These are phyloP conservation scores for Quercus variabilis DNA, from an alignment of 306 rosid species.

Conservation along the genomic window DNA sequence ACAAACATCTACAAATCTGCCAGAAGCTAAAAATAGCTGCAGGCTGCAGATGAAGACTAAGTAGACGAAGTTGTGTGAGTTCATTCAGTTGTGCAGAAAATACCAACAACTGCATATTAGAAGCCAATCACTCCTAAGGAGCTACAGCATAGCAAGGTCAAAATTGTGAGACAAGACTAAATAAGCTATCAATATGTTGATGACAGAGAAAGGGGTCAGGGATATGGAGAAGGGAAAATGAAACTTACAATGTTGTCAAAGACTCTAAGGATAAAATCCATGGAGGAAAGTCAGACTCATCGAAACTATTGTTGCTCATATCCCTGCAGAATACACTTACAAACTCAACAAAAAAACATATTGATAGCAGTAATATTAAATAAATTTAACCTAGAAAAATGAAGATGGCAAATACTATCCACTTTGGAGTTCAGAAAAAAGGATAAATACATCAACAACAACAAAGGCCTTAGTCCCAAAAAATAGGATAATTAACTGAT, in stretches of 20 bases:
- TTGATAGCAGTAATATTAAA: background rate
- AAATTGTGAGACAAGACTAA: no score
- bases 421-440: background rate
- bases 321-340: constrained; percentile 35
- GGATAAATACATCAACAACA: no score
- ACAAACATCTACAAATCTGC: no score
- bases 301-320: constrained; percentile 59
- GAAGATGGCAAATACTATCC: background rate
- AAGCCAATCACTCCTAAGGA: no score
- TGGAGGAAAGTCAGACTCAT: constrained; percentile 36
- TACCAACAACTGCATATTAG: background rate
- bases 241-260: constrained; percentile 58
- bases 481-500: background rate
- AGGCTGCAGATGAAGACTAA: no score
- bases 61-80: no score
- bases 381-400: background rate
- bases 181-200: no score
- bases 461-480: background rate
- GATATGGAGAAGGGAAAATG: background rate
- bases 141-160: no score
- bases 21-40: no score
- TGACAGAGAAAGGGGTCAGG: background rate
- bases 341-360: background rate
- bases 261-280: constrained; percentile 38
- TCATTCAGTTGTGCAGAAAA: background rate